These are phyloP conservation scores for Brettanomyces naardenensis DNA, from an alignment of 805 yeast species.

Conservation along the genomic window DNA sequence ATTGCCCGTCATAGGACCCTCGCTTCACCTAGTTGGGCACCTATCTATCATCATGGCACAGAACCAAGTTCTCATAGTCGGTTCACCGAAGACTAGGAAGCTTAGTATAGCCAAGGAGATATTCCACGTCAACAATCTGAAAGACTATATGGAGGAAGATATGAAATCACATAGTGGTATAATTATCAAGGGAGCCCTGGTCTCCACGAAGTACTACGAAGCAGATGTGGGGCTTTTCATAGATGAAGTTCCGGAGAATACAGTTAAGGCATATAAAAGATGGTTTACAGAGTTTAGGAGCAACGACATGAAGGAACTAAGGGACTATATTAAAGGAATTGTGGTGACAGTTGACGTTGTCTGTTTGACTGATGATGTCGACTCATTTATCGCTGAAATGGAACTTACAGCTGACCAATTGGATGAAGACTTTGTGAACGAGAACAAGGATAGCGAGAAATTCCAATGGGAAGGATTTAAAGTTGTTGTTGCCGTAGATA, in stretches of 20 bases:
- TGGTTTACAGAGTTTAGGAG: slow-evolving; percentile 35
- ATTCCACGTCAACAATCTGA: slow-evolving; percentile 19
- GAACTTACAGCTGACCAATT: slow-evolving; percentile 11
- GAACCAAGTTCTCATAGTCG: slow-evolving; percentile 39
- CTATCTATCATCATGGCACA: no score
- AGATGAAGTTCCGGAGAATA: slow-evolving; percentile 26
- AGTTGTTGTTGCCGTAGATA: slow-evolving; percentile 27
- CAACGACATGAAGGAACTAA: slow-evolving; percentile 32
- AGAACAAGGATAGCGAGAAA: not conserved
- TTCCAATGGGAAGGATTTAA: slow-evolving; percentile 29
- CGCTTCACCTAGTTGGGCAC: no score
- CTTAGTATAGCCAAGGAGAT: slow-evolving; percentile 18
- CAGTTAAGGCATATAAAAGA: slow-evolving; percentile 8
- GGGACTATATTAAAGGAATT: slow-evolving; percentile 40
- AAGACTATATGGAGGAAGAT: slow-evolving; percentile 10
- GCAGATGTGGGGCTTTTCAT: slow-evolving; percentile 21
- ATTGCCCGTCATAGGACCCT: no score
- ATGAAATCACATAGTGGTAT: slow-evolving; percentile 18
- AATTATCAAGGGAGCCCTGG: slow-evolving; percentile 14
- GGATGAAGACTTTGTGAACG: slow-evolving; percentile 17
- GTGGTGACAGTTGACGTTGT: slow-evolving; percentile 31
- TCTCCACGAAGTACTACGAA: slow-evolving; percentile 22
- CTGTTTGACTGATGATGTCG: slow-evolving; percentile 1
- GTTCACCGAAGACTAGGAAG: slow-evolving; percentile 36
- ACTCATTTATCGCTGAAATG: slow-evolving; percentile 15